Evolutionary conservation across 2,329 filamentous ascomycete species (phyloP), one percentile per base, ranked within the genome.

Genomic region (Aspergillus alliaceus): DNA sequence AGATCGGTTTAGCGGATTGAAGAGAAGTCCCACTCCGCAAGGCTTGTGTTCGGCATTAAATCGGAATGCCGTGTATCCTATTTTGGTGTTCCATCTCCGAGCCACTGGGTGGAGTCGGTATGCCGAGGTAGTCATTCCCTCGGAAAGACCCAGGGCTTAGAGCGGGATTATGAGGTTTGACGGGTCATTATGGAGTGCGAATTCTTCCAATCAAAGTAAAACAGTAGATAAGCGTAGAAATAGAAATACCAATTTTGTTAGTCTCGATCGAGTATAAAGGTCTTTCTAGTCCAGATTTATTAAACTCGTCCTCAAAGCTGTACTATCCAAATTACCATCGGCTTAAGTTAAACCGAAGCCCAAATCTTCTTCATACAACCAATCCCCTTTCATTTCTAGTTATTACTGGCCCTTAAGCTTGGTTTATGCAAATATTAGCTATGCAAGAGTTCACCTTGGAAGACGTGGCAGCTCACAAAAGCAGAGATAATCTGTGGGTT

Each of bases 401-500:
- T 7, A 8, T 25, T 22, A 4, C 5, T 24, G 4, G 14, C 6
- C 6, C 24, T 25, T 42, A 15, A 25, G 9, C 14, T 15, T 6
- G 24, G 14, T 47, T 34, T n/a, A 37, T n/a, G 20, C 32, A 29
- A 29, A 24, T 44, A 18, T 20, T 35, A 6, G 39, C 34, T 35
- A 40, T 67, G 46, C 56, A 54, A 15, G 61, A 70, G 47, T 71
- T 62, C 46, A 68, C 66, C 1, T 24, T 63, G 37, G 60, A 68
- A 18, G 71, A 76, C 22, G 65, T 86, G 27, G 79, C 80, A 8
- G 70, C 69, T 29, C 84, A 86, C 66, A 82, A 78, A 47, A 77
- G 64, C 6, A 69, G 71, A 12, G 68, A 74, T 11, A 80, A 85
- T 66, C 66, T 79, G 15, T 86, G 83, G 83, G 76, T 86, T 64